These are phyloP conservation scores for Schizonepeta tenuifolia DNA, from an alignment of 257 asterid genomes.

Conservation along the genomic window DNA sequence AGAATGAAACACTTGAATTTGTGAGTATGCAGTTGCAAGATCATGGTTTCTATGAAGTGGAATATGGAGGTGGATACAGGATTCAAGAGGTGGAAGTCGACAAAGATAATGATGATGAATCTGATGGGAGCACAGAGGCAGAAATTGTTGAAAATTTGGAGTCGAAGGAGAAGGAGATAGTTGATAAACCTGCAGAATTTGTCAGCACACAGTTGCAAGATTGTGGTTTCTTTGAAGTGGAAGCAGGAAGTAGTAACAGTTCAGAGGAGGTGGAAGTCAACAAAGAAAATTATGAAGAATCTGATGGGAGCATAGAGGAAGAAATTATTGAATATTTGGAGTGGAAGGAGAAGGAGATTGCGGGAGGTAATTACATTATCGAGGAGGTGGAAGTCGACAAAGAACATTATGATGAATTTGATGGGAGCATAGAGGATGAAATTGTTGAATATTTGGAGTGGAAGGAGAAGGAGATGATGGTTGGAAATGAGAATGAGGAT, in stretches of 20 bases:
- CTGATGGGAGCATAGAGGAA: slow-evolving; percentile 28
- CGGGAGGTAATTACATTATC: no score
- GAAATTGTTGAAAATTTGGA: slow-evolving; percentile 32
- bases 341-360: background rate
- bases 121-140: slow-evolving; percentile 28
- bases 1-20: slow-evolving; percentile 43
- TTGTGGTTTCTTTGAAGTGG: background rate
- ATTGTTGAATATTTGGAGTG: slow-evolving; percentile 26
- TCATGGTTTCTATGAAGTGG: slow-evolving; percentile 33
- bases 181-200: slow-evolving; percentile 20
- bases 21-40: slow-evolving; percentile 29
- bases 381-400: slow-evolving; percentile 5
- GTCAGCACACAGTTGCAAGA: background rate
- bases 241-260: background rate
- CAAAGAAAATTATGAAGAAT: slow-evolving; percentile 18
- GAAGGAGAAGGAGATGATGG: slow-evolving; percentile 1
- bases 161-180: background rate
- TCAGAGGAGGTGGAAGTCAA: slow-evolving; percentile 6
- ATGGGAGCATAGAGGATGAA: slow-evolving; percentile 33
- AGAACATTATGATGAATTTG: slow-evolving; percentile 20
- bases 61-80: slow-evolving; percentile 19
- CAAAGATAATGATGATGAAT: slow-evolving; percentile 17
- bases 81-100: slow-evolving; percentile 22
- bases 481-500: slow-evolving; percentile 17
- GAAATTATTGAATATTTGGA: slow-evolving; percentile 32